Evolutionary conservation across 345 rosid species (phyloP).

Genomic region (Euphorbia pulcherrima): DNA sequence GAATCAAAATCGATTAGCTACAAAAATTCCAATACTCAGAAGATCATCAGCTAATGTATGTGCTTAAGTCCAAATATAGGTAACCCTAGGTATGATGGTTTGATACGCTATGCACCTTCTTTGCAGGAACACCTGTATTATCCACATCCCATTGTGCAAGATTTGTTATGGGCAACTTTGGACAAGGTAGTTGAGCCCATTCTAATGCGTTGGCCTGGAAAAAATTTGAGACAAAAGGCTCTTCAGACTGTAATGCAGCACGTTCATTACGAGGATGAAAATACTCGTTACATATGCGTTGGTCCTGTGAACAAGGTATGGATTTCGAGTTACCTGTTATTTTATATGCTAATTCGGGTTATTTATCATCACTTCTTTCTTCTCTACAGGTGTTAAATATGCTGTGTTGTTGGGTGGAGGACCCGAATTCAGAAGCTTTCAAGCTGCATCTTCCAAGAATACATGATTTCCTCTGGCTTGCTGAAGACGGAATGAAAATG

Average conservation of each 20-base stretch:
- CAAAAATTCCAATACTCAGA: no score
- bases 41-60: no score
- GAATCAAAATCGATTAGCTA: no score
- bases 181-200: conserved; percentile 70
- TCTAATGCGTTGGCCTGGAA: conserved; percentile 83
- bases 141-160: conserved; percentile 88
- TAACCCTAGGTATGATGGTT: no score
- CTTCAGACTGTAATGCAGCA: conserved; percentile 56
- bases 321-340: conserved; percentile 17
- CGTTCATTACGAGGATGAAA: conserved; percentile 91
- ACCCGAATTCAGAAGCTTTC: conserved; percentile 93
- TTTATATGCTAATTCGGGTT: background rate
- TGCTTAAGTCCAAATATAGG: no score
- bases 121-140: conserved; percentile 92
- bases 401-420: conserved; percentile 99
- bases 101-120: no score
- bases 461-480: conserved; percentile 83
- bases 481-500: conserved; percentile 99
- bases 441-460: conserved; percentile 85
- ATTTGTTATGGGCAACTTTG: conserved; percentile 74
- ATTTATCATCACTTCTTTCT: conserved; percentile 5
- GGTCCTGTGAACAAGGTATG: conserved; percentile 94
- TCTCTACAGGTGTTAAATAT: conserved; percentile 89
- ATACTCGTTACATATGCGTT: conserved; percentile 87
- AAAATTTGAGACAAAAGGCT: conserved; percentile 86